Conservation (phyloP, 139 green algal genomes). For the Chlamydomonas sp. region DNA sequence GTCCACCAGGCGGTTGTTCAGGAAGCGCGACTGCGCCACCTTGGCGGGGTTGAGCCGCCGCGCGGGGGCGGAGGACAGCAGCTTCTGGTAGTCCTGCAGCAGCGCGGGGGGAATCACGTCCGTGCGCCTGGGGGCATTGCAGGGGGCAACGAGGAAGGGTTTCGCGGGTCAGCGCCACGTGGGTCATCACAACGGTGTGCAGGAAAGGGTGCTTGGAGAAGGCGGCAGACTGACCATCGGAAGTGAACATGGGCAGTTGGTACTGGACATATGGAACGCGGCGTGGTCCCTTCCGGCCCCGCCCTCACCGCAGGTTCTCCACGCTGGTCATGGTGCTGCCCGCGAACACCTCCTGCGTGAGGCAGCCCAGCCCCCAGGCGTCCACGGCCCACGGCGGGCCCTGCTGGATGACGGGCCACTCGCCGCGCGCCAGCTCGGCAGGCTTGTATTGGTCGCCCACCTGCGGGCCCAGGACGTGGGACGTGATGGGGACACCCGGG, state of each 20-base stretch:
- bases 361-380: slow-evolving; percentile 96
- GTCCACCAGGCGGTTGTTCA: slow-evolving; percentile 93
- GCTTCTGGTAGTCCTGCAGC: slow-evolving; percentile 89
- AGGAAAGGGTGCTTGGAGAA: too few species aligned
- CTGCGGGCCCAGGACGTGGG: slow-evolving; percentile 6
- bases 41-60: slow-evolving; percentile 89
- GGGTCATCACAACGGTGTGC: too few species aligned
- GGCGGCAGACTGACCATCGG: too few species aligned
- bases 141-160: not conserved
- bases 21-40: slow-evolving; percentile 81
- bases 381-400: slow-evolving; percentile 94
- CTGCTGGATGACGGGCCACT: slow-evolving; percentile 82
- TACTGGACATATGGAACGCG: not conserved
- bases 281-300: not conserved
- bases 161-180: too few species aligned
- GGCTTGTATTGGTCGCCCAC: slow-evolving; percentile 87
- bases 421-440: slow-evolving; percentile 83
- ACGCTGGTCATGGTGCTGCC: slow-evolving; percentile 49
- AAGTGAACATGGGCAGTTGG: too few species aligned
- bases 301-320: slow-evolving; percentile 47
- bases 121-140: slow-evolving; percentile 58
- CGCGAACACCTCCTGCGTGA: slow-evolving; percentile 91
- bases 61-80: slow-evolving; percentile 79
- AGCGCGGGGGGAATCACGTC: slow-evolving; percentile 82
- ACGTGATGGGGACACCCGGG: not conserved